phyloP scores from a whole-genome alignment of 164 flowering plant species.

The Euptelea pleiosperma region DNA sequence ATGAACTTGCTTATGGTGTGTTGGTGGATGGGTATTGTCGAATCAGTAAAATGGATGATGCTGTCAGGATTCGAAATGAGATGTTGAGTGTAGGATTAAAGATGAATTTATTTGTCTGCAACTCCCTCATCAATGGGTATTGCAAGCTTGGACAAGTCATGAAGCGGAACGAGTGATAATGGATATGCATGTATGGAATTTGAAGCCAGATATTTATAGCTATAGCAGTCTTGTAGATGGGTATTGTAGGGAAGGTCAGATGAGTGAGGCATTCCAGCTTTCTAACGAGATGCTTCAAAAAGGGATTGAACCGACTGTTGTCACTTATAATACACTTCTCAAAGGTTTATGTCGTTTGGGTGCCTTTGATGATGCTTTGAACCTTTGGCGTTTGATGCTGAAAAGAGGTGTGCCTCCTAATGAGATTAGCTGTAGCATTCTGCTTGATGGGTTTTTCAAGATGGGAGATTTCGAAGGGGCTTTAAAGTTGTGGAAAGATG shows the following conservation, averaged over 20 bases:
- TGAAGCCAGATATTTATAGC: constrained; percentile 71
- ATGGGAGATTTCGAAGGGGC: constrained; percentile 53
- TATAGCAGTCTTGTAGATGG: constrained; percentile 70
- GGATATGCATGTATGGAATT: constrained; percentile 46
- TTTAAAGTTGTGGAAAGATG: constrained; percentile 55
- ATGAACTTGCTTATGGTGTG: constrained; percentile 66
- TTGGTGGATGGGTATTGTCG: constrained; percentile 71
- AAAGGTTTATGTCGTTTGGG: constrained; percentile 62
- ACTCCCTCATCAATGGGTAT: constrained; percentile 72
- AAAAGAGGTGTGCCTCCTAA: constrained; percentile 61
- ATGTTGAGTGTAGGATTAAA: constrained; percentile 63
- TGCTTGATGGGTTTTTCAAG: constrained; percentile 71
- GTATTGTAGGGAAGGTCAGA: constrained; percentile 51
- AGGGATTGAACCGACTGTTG: constrained; percentile 50
- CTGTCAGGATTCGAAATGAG: constrained; percentile 56
- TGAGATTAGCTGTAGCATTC: constrained; percentile 62
- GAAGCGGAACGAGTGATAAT: constrained; percentile 49
- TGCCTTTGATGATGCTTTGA: constrained; percentile 51
- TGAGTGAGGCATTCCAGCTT: constrained; percentile 50
- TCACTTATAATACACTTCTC: constrained; percentile 79
- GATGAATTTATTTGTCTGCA: constrained; percentile 58
- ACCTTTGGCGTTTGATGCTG: constrained; percentile 67
- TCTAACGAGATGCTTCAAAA: constrained; percentile 52
- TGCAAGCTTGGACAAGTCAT: constrained; percentile 60
- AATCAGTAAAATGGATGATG: constrained; percentile 66